Conservation (phyloP, 768 basidiomycete genomes). For the Trametes cinnabarina region DNA sequence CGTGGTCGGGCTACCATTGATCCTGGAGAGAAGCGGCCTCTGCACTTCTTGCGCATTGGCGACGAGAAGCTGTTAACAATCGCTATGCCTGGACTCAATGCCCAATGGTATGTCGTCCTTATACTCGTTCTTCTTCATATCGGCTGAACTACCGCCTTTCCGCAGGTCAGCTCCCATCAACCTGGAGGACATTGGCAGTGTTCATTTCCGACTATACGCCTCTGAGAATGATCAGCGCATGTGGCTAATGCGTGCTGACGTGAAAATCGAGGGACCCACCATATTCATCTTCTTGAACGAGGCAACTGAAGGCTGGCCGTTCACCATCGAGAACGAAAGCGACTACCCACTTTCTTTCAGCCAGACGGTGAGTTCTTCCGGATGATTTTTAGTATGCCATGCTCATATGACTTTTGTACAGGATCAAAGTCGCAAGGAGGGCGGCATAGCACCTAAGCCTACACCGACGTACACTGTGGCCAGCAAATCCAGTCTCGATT, state of each 20-base stretch:
- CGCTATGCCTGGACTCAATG: constrained; percentile 81
- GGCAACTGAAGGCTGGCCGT: constrained; percentile 81
- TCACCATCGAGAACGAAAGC: constrained; percentile 86
- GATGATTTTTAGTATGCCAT: no score
- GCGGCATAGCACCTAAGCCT: constrained; percentile 40
- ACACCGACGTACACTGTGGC: constrained; percentile 53
- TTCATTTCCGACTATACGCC: constrained; percentile 67
- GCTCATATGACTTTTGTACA: constrained; percentile 9
- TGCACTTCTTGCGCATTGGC: constrained; percentile 65
- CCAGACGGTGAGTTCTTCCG: constrained; percentile 59
- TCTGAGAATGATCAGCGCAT: constrained; percentile 37
- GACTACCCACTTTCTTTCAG: constrained; percentile 64
- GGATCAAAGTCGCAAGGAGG: constrained; percentile 41
- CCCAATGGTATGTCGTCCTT: constrained; percentile 58
- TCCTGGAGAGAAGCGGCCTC: constrained; percentile 65
- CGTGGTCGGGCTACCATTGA: constrained; percentile 58
- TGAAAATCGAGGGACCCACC: constrained; percentile 80
- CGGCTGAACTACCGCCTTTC: neutral
- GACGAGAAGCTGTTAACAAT: constrained; percentile 77
- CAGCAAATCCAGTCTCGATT: constrained; percentile 55
- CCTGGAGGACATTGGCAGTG: constrained; percentile 83
- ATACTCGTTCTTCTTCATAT: neutral
- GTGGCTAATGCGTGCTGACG: constrained; percentile 69
- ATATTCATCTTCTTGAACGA: constrained; percentile 79
- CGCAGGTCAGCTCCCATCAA: constrained; percentile 90